Conservation (phyloP, 2,329 filamentous ascomycete species). For the Aspergillus candidus region DNA sequence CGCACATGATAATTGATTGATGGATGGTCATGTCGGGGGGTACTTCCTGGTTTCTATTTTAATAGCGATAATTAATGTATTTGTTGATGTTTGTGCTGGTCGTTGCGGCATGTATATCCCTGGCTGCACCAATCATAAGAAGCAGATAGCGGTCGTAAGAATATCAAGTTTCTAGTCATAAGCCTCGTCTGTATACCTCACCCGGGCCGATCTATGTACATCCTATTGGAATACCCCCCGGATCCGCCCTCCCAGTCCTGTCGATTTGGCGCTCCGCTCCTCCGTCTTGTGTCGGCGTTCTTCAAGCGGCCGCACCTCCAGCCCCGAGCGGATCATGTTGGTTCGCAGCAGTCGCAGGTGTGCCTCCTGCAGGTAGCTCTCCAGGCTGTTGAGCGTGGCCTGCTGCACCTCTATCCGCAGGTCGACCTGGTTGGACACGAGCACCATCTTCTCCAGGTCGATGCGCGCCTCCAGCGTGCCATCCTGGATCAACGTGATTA, state of each 20-base stretch:
- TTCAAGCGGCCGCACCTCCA: slow-evolving; percentile 56
- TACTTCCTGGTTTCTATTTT: too few species aligned
- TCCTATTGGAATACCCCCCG: too few species aligned
- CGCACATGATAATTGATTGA: too few species aligned
- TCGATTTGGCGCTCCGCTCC: slow-evolving; percentile 7
- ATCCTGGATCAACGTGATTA: slow-evolving; percentile 69
- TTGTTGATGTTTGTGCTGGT: too few species aligned
- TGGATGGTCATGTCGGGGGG: too few species aligned
- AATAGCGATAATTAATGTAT: too few species aligned
- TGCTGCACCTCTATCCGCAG: slow-evolving; percentile 64
- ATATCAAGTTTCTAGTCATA: not conserved
- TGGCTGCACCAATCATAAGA: too few species aligned
- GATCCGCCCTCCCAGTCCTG: slow-evolving; percentile 1
- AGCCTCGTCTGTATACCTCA: not conserved
- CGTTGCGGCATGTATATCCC: too few species aligned
- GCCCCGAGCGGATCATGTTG: slow-evolving; percentile 65
- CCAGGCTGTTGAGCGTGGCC: slow-evolving; percentile 61
- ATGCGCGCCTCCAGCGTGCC: slow-evolving; percentile 71
- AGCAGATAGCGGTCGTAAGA: too few species aligned
- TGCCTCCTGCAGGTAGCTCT: slow-evolving; percentile 67
- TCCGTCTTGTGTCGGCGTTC: slow-evolving; percentile 11
- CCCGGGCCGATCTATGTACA: too few species aligned
- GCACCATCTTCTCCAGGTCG: slow-evolving; percentile 73
- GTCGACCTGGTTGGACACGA: slow-evolving; percentile 65
- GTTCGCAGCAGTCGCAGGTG: slow-evolving; percentile 71